These are phyloP conservation scores for Phytophthora pinifolia DNA, from an alignment of 352 stramenopile species.

Conservation along the genomic window DNA sequence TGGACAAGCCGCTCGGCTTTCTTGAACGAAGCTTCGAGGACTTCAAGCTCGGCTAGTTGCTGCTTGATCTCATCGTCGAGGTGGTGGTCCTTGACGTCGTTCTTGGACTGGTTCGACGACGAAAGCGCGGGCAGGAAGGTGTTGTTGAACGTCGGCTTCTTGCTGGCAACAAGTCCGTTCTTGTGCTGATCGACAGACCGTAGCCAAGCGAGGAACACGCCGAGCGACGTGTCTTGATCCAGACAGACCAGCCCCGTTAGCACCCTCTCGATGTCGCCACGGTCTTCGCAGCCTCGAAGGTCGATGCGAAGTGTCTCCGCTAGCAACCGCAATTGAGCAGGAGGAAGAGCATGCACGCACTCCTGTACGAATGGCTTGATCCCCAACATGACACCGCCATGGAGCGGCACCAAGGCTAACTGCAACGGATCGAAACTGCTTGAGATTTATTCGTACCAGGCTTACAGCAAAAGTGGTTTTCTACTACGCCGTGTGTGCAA, in stretches of 20 bases:
- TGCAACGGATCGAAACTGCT: slow-evolving; percentile 16
- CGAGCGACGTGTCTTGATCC: slow-evolving; percentile 72
- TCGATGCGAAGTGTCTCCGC: slow-evolving; percentile 68
- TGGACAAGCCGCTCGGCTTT: slow-evolving; percentile 55
- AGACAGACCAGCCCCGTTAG: slow-evolving; percentile 65
- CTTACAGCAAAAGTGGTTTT: neutral
- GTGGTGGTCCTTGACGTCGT: slow-evolving; percentile 54
- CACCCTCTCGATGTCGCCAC: slow-evolving; percentile 57
- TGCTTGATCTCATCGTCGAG: slow-evolving; percentile 54
- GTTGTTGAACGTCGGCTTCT: slow-evolving; percentile 51
- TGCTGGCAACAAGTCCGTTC: slow-evolving; percentile 19
- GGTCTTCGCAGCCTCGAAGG: slow-evolving; percentile 54
- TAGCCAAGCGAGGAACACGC: slow-evolving; percentile 72
- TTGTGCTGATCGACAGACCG: slow-evolving; percentile 31
- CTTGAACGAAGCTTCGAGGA: slow-evolving; percentile 65
- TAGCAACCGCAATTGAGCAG: slow-evolving; percentile 42
- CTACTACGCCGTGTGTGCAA: slow-evolving; percentile 11
- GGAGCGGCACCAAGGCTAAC: neutral
- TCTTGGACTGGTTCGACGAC: slow-evolving; percentile 3
- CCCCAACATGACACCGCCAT: slow-evolving; percentile 40
- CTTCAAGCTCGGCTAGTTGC: slow-evolving; percentile 41
- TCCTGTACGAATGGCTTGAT: slow-evolving; percentile 71
- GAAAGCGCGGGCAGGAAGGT: slow-evolving; percentile 66
- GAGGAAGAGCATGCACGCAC: slow-evolving; percentile 53
- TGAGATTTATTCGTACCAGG: slow-evolving; percentile 20